These are phyloP conservation scores for Russula olivacea DNA, from an alignment of 768 basidiomycete genomes.

Conservation along the genomic window DNA sequence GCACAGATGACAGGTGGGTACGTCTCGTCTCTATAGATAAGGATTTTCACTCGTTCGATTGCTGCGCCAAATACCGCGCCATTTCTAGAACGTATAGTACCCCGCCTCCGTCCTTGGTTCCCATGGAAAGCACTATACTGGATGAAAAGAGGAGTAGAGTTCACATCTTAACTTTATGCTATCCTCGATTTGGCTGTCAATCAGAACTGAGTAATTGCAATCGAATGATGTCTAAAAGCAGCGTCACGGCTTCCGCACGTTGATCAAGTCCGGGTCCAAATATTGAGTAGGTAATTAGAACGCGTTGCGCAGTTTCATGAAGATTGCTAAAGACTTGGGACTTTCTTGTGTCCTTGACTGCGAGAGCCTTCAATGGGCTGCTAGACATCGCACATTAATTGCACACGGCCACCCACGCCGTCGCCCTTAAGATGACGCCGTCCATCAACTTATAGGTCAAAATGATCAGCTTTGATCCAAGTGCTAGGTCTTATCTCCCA, in stretches of 20 bases:
- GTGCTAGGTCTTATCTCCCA: background rate
- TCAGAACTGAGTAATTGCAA: background rate
- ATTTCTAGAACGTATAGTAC: background rate
- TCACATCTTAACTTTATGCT: background rate
- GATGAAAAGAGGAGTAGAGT: background rate
- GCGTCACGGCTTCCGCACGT: too few relatives aligned
- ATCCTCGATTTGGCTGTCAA: background rate
- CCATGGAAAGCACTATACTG: conserved; percentile 2
- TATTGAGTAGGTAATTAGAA: background rate
- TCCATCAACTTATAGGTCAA: background rate
- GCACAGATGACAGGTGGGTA: background rate
- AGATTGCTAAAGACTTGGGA: background rate
- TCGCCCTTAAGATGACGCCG: background rate
- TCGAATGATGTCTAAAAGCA: too few relatives aligned
- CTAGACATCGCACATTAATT: background rate
- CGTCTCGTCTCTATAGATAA: background rate
- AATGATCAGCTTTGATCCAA: background rate
- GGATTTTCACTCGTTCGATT: background rate
- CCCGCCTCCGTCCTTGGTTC: background rate
- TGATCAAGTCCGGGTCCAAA: background rate
- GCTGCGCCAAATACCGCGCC: background rate
- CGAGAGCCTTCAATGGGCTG: background rate
- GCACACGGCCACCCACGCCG: background rate
- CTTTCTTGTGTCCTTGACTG: background rate
- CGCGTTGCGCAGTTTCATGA: background rate